Percentiles rank a stretch among this genome's conserved stretches.
Conservation (phyloP, 352 stramenopile species). For the Phytophthora palmivora region DNA sequence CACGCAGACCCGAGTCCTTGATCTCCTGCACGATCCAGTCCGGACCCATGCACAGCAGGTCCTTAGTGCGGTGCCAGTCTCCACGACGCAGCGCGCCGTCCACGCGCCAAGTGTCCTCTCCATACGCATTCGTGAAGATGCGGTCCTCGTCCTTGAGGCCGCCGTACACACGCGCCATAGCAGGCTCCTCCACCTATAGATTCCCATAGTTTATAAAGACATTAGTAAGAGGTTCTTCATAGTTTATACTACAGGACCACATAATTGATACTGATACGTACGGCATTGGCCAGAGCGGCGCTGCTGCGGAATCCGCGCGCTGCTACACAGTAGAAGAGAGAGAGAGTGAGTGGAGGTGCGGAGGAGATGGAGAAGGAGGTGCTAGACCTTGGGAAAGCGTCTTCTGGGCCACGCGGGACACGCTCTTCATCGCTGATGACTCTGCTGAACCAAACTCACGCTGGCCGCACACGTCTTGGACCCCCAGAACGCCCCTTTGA, state of each 20-base stretch:
- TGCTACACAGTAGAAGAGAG: constrained; percentile 2
- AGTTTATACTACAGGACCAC: too few species aligned
- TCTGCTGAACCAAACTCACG: constrained; percentile 31
- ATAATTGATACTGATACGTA: constrained; percentile 20
- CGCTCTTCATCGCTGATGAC: constrained; percentile 42
- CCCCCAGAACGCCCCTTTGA: constrained; percentile 30
- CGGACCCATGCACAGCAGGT: constrained; percentile 98
- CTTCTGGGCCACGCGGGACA: constrained; percentile 42
- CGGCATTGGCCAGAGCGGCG: constrained; percentile 44
- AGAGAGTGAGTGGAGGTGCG: not conserved
- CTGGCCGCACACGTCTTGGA: constrained; percentile 30
- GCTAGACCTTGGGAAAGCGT: constrained; percentile 35
- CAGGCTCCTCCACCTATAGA: constrained; percentile 48
- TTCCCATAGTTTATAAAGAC: not conserved
- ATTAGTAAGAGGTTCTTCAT: constrained; percentile 3
- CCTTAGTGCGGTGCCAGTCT: constrained; percentile 97
- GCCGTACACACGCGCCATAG: constrained; percentile 91
- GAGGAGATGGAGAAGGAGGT: not conserved
- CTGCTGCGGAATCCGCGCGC: constrained; percentile 51
- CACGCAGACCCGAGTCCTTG: constrained; percentile 98
- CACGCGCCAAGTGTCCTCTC: constrained; percentile 93
- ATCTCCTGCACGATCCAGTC: constrained; percentile 99
- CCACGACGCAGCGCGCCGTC: constrained; percentile 93
- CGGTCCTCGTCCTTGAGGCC: constrained; percentile 98
- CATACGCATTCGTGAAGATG: constrained; percentile 99